Evolutionary conservation across 306 rosid genomes (phyloP).

Genomic region (Pyrus communis): DNA sequence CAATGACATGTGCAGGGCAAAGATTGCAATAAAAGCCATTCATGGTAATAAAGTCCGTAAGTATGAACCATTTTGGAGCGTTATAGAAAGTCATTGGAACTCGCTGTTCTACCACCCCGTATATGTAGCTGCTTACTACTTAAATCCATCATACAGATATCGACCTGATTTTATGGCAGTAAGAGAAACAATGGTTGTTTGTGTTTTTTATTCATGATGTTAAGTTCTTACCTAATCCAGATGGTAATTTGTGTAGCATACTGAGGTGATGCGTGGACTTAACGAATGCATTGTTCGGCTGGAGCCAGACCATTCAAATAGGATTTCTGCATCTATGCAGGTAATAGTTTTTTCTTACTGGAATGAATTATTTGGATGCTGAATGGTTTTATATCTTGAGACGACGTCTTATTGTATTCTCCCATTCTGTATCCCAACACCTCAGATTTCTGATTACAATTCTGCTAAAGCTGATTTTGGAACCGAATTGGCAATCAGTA

Average conservation of each 20-base stretch:
- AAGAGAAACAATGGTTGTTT: constrained; percentile 28
- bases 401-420: constrained; percentile 11
- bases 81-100: constrained; percentile 70
- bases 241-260: constrained; percentile 46
- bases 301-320: constrained; percentile 68
- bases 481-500: constrained; percentile 90
- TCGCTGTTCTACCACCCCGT: constrained; percentile 76
- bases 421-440: background rate
- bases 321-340: constrained; percentile 89
- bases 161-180: constrained; percentile 78
- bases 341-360: constrained; percentile 26
- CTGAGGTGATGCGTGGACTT: constrained; percentile 80
- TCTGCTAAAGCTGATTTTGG: constrained; percentile 91
- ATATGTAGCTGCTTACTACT: constrained; percentile 84
- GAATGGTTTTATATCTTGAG: constrained; percentile 2
- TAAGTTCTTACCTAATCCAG: constrained; percentile 29
- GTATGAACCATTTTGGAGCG: constrained; percentile 84
- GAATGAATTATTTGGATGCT: background rate
- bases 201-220: constrained; percentile 13
- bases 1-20: constrained; percentile 73
- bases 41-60: constrained; percentile 65
- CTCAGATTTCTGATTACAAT: constrained; percentile 74
- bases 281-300: constrained; percentile 81
- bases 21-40: constrained; percentile 62
- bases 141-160: constrained; percentile 83